Percentiles rank a stretch among this genome's conserved stretches.
Evolutionary conservation across 2,329 filamentous ascomycete species (phyloP).

Genomic region (Parascedosporium putredinis): DNA sequence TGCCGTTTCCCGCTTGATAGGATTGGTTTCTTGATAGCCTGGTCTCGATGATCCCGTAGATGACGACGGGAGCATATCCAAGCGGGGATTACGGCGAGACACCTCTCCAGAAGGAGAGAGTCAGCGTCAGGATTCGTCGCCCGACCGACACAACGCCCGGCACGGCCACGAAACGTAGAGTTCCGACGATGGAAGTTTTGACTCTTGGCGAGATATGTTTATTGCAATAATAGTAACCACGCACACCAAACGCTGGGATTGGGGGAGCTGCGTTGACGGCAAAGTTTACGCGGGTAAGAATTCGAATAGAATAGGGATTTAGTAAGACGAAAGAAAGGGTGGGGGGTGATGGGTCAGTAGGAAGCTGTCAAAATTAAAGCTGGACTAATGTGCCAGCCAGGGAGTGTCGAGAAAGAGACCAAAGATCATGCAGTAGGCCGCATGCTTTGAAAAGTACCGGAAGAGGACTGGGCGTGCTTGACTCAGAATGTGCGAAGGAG

Average conservation of each 20-base stretch:
- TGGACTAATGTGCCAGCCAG: neutral
- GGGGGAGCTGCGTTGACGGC: too few species aligned
- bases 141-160: too few species aligned
- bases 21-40: neutral
- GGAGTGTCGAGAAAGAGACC: neutral
- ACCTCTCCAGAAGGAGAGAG: neutral
- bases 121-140: too few species aligned
- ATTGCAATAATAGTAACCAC: too few species aligned
- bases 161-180: too few species aligned
- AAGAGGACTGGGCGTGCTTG: neutral
- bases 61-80: neutral
- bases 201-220: too few species aligned
- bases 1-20: neutral
- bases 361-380: too few species aligned
- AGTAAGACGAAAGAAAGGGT: neutral
- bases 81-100: neutral
- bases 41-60: neutral
- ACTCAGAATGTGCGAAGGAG: neutral
- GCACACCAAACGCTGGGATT: too few species aligned
- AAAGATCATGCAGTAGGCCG: neutral
- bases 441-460: neutral
- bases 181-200: too few species aligned
- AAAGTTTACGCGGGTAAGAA: too few species aligned
- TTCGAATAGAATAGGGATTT: too few species aligned
- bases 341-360: too few species aligned